Conservation (phyloP, 179 eudicot species). For the Spergularia azorica region DNA sequence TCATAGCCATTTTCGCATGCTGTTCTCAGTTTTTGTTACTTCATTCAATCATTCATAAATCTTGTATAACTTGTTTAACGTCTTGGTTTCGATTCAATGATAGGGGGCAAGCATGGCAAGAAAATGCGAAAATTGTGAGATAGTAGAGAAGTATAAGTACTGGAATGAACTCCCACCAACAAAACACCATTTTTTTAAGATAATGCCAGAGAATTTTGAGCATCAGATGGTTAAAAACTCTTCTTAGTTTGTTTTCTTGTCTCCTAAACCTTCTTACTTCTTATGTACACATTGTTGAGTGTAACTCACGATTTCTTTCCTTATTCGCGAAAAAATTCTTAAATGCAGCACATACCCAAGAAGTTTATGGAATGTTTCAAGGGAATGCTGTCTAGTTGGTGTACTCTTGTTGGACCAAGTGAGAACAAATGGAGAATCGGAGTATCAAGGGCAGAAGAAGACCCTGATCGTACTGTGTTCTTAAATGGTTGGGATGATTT, state of each 20-base stretch:
- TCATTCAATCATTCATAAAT: background rate
- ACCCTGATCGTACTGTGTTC: background rate
- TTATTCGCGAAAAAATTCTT: too few relatives aligned
- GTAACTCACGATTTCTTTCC: too few relatives aligned
- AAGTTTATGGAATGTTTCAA: constrained; percentile 5
- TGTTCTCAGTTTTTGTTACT: too few relatives aligned
- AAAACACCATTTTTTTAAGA: background rate
- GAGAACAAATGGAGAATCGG: constrained; percentile 6
- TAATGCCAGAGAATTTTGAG: background rate
- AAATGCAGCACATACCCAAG: background rate
- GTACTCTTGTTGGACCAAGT: constrained; percentile 12
- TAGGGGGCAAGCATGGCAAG: background rate
- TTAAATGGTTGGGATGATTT: background rate
- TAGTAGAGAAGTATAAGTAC: background rate
- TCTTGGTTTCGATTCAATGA: too few relatives aligned
- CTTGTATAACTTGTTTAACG: too few relatives aligned
- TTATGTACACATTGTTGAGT: too few relatives aligned
- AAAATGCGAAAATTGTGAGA: constrained; percentile 1
- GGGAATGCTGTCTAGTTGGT: background rate
- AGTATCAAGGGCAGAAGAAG: background rate
- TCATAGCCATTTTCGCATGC: too few relatives aligned
- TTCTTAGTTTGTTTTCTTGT: background rate
- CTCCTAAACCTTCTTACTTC: background rate
- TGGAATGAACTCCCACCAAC: constrained; percentile 9
- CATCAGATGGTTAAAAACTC: background rate